phyloP scores from a whole-genome alignment of 2,329 filamentous ascomycete species.

The Fusarium devonianum region DNA sequence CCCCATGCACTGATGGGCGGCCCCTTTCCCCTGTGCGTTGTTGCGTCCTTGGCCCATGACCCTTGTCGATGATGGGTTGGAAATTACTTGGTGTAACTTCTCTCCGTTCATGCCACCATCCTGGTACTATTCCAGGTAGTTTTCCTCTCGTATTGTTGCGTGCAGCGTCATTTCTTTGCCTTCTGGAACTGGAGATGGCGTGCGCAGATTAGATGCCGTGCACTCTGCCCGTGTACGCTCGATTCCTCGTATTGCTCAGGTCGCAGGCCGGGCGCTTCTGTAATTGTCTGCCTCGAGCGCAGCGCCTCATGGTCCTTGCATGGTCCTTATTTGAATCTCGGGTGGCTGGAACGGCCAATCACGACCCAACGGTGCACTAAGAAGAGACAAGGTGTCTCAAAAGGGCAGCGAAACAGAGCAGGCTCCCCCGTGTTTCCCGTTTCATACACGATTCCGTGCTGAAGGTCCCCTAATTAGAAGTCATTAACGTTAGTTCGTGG shows the following conservation, averaged over 20 bases:
- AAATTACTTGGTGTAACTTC: slow-evolving; percentile 41
- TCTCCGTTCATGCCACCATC: slow-evolving; percentile 23
- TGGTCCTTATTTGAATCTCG: slow-evolving; percentile 29
- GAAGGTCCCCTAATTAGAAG: slow-evolving; percentile 16
- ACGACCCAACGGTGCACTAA: neutral
- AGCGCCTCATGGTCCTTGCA: too few species aligned
- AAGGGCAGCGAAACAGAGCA: slow-evolving; percentile 20
- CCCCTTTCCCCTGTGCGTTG: slow-evolving; percentile 33
- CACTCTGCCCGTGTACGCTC: too few species aligned
- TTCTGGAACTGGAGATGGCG: neutral
- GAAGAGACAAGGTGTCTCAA: slow-evolving; percentile 20
- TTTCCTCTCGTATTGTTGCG: slow-evolving; percentile 5
- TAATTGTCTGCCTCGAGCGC: too few species aligned
- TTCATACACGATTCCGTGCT: slow-evolving; percentile 18
- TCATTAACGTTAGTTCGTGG: slow-evolving; percentile 14
- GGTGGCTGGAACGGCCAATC: slow-evolving; percentile 14
- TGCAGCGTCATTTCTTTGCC: slow-evolving; percentile 12
- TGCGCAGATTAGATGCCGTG: slow-evolving; percentile 4
- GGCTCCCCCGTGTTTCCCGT: slow-evolving; percentile 31
- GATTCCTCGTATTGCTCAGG: too few species aligned
- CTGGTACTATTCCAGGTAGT: slow-evolving; percentile 13
- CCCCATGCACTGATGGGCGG: neutral
- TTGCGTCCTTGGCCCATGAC: slow-evolving; percentile 27
- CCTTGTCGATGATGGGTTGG: slow-evolving; percentile 33
- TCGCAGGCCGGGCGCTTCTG: too few species aligned